A percentile compares a stretch with the other conserved stretches of the same genome.
These are phyloP conservation scores for Phytophthora crassamura DNA, from an alignment of 352 stramenopile species.

Conservation along the genomic window DNA sequence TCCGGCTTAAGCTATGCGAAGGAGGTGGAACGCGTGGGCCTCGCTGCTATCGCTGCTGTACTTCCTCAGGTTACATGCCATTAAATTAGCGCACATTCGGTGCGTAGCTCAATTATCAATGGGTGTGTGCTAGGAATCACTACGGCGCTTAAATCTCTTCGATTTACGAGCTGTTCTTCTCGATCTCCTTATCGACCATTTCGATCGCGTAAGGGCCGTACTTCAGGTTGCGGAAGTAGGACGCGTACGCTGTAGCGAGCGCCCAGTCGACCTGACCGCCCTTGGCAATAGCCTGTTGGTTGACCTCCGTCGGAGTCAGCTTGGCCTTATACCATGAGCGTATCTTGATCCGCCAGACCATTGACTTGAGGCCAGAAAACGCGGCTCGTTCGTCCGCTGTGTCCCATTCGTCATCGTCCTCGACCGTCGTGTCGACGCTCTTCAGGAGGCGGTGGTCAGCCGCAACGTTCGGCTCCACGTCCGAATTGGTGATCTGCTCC, in stretches of 20 bases:
- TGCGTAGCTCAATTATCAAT: slow-evolving; percentile 9
- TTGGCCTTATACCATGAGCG: slow-evolving; percentile 6
- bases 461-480: not conserved
- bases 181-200: not conserved
- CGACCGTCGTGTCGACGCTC: not conserved
- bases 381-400: too few relatives aligned
- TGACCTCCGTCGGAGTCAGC: slow-evolving; percentile 6
- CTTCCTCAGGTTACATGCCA: slow-evolving; percentile 7
- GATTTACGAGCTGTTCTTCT: not conserved
- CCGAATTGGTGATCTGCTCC: not conserved
- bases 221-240: slow-evolving; percentile 17
- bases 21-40: too few relatives aligned
- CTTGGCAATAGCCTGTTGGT: slow-evolving; percentile 1
- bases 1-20: too few relatives aligned
- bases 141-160: not conserved
- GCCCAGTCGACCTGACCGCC: slow-evolving; percentile 3
- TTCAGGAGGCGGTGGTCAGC: slow-evolving; percentile 3
- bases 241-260: slow-evolving; percentile 8
- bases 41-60: not conserved
- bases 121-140: not conserved
- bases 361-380: not conserved
- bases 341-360: slow-evolving; percentile 12
- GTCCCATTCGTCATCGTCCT: not conserved
- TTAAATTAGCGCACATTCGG: slow-evolving; percentile 4
- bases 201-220: slow-evolving; percentile 12